phyloP scores from a whole-genome alignment of 768 basidiomycete genomes.

The Leccinum uliginosum region DNA sequence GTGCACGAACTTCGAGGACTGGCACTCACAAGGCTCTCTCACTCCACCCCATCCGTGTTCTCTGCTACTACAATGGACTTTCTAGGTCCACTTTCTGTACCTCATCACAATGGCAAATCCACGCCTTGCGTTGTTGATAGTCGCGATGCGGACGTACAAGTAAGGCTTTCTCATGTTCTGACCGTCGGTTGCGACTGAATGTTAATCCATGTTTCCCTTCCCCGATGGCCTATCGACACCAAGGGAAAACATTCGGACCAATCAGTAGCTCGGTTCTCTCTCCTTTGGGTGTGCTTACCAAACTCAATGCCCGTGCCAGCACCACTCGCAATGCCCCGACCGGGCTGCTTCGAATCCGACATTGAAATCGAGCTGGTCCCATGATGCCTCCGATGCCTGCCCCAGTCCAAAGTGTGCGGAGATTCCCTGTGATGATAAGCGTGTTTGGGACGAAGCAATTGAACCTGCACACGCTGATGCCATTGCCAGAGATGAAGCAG shows the following conservation, averaged over 20 bases:
- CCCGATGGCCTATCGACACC: neutral
- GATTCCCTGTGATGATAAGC: conserved; percentile 12
- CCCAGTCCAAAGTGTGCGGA: conserved; percentile 22
- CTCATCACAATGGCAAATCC: no score
- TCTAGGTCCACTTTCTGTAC: no score
- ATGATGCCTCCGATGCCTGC: conserved; percentile 10
- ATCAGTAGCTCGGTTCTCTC: neutral
- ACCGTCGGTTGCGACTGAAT: neutral
- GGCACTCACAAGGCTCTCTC: no score
- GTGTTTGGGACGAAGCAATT: neutral
- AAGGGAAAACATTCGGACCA: neutral
- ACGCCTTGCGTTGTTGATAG: neutral
- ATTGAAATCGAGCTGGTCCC: neutral
- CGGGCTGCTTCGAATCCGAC: neutral
- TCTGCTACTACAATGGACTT: no score
- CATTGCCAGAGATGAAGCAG: conserved; percentile 36
- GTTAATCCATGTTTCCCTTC: neutral
- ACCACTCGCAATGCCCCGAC: neutral
- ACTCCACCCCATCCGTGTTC: no score
- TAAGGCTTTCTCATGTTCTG: neutral
- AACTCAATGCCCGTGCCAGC: neutral
- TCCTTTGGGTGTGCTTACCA: neutral
- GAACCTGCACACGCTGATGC: conserved; percentile 1
- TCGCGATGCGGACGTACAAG: conserved; percentile 15
- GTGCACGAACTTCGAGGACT: no score